A percentile compares a stretch with the other conserved stretches of the same genome.
phyloP scores from a whole-genome alignment of 2,329 filamentous ascomycete species.

The Parascedosporium putredinis region DNA sequence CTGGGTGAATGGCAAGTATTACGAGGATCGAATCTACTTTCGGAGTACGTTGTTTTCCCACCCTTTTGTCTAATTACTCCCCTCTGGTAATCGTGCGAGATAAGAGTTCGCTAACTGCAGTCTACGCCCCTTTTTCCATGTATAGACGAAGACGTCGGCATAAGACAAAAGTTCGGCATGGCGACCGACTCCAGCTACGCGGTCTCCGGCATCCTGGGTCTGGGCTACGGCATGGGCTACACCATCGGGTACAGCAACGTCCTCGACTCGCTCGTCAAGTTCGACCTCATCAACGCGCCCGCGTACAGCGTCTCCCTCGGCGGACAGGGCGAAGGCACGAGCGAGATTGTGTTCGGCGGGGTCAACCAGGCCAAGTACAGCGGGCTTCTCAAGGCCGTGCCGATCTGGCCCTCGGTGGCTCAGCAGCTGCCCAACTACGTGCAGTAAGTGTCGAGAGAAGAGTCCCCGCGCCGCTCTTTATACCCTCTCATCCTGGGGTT shows the following conservation, averaged over 20 bases:
- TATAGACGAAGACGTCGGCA: slow-evolving; percentile 4
- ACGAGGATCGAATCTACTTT: slow-evolving; percentile 7
- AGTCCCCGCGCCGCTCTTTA: no score
- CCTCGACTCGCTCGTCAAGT: slow-evolving; percentile 22
- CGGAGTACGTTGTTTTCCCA: slow-evolving; percentile 4
- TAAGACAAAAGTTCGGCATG: slow-evolving; percentile 22
- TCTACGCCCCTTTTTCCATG: no score
- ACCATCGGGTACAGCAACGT: slow-evolving; percentile 24
- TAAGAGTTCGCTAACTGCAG: no score
- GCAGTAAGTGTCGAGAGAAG: slow-evolving; percentile 24
- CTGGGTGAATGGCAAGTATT: slow-evolving; percentile 4
- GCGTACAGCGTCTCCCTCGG: slow-evolving; percentile 26
- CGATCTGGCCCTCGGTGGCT: slow-evolving; percentile 24
- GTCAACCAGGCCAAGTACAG: slow-evolving; percentile 25
- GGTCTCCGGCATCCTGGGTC: slow-evolving; percentile 25
- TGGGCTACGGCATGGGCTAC: slow-evolving; percentile 24
- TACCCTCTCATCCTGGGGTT: neutral
- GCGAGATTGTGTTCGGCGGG: slow-evolving; percentile 33
- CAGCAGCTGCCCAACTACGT: slow-evolving; percentile 21
- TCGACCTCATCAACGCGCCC: slow-evolving; percentile 22
- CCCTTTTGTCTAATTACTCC: no score
- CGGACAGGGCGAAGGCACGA: slow-evolving; percentile 20
- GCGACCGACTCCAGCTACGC: slow-evolving; percentile 24
- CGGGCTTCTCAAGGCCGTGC: slow-evolving; percentile 22
- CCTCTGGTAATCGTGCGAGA: no score